Evolutionary conservation across 2,329 filamentous ascomycete species (phyloP).

Genomic region (Colletotrichum magnum): DNA sequence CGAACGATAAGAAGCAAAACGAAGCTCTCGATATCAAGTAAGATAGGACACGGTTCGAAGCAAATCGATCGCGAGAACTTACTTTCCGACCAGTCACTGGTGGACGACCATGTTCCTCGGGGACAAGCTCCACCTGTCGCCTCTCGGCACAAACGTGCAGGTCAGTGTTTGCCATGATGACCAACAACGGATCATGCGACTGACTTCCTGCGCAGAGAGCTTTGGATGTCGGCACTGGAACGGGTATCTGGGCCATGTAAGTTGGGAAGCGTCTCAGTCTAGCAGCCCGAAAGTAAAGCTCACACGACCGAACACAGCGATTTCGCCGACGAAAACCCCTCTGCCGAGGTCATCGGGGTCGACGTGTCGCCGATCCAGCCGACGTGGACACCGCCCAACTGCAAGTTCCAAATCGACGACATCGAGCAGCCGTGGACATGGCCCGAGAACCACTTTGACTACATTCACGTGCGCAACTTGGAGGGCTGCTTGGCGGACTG

Average conservation of each 20-base stretch:
- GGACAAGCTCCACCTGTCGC: background rate
- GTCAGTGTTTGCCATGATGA: background rate
- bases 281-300: background rate
- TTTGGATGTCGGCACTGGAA: background rate
- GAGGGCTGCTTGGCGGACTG: background rate
- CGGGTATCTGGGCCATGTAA: constrained; percentile 1
- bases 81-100: background rate
- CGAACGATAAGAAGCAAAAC: background rate
- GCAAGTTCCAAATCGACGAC: constrained; percentile 1
- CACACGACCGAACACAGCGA: background rate
- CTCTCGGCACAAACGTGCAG: background rate
- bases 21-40: background rate
- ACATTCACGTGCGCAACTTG: background rate
- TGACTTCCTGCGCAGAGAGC: background rate
- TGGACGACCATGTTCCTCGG: background rate
- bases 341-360: background rate
- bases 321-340: background rate
- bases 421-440: background rate
- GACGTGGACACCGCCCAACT: background rate
- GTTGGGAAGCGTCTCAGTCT: background rate
- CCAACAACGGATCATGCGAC: background rate
- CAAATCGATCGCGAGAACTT: background rate
- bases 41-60: background rate
- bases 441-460: background rate
- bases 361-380: constrained; percentile 4